Conservation (phyloP, 352 stramenopile genomes). For the Phytophthora europaea region DNA sequence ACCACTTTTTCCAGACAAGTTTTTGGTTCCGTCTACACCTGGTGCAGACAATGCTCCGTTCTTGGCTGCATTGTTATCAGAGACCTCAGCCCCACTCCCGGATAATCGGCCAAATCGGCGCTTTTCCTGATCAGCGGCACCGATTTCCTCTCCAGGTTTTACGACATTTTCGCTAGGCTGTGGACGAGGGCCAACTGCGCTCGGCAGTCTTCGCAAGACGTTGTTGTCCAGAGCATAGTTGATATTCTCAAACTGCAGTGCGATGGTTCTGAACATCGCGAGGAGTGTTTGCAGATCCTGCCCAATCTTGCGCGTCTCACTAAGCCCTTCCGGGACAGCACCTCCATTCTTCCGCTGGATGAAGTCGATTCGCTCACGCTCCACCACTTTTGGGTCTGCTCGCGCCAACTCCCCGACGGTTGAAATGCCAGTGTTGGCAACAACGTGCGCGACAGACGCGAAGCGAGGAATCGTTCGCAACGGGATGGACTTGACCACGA, state of each 20-base stretch:
- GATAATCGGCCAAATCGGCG: background rate
- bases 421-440: conserved; percentile 56
- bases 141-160: background rate
- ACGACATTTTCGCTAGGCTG: background rate
- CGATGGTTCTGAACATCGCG: conserved; percentile 67
- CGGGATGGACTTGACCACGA: conserved; percentile 83
- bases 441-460: conserved; percentile 61
- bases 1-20: conserved; percentile 6
- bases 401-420: conserved; percentile 75
- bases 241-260: conserved; percentile 59
- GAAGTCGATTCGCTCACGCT: conserved; percentile 62
- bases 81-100: background rate
- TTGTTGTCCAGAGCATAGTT: conserved; percentile 58
- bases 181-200: conserved; percentile 2
- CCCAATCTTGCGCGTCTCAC: conserved; percentile 63
- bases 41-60: background rate
- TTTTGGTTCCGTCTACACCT: background rate
- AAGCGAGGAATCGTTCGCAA: conserved; percentile 79
- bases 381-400: conserved; percentile 63
- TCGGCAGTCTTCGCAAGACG: conserved; percentile 32
- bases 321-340: conserved; percentile 5
- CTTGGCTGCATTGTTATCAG: background rate
- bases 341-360: conserved; percentile 48
- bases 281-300: conserved; percentile 68
- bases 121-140: background rate